Base-by-base conservation (phyloP, 805 yeast genomes). In the Alloascoidea africana region DNA sequence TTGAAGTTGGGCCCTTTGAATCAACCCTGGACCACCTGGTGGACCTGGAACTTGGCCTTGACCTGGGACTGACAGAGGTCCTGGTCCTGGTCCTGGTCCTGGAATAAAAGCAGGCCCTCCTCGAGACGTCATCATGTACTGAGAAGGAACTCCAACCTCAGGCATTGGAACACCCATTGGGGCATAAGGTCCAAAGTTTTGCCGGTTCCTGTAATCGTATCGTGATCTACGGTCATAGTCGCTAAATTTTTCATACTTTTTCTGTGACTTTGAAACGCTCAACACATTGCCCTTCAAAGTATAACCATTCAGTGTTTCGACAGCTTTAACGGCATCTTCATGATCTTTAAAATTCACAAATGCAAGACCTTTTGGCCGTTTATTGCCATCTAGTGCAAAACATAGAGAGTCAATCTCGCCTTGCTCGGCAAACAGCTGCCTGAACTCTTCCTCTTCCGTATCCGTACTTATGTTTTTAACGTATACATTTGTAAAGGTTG, bases 401-500 rank as follows among this genome's bases (percentile, higher is more conserved):
- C 68, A 69, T 8, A 70, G 59, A 1, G 70, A 59, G 15, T 64
- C 70, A 18, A 80, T 62, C 11, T 56, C 59, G 16, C 71, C 70
- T 46, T 62, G 70, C 33, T 57, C 44, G 3, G 52, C 47, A 42
- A 81, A 74, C 33, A 69, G 52, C 14, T 52, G 47, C 2, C 55
- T 38, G 17, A 79, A 52, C 18, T 56, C 60, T 14, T 54, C 55
- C 42, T 60, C 64, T 18, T 60, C 47, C 5, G 50, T 51, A 5
- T 52, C 44, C 3, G 55, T 40, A 4, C 76, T 73, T 37, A 74
- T 51, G 43, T 70, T 68, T 36, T 65, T 68, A 27, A 74, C 65
- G 41, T 75, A 72, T 30, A 80, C 59, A 39, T 69, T 69, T 36
- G 64, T 63, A 48, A 68, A 71, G 42, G 69, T 69, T 34, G 67